Evolutionary conservation across 106 monocot species (phyloP).

Genomic region (Apostasia ramifera): DNA sequence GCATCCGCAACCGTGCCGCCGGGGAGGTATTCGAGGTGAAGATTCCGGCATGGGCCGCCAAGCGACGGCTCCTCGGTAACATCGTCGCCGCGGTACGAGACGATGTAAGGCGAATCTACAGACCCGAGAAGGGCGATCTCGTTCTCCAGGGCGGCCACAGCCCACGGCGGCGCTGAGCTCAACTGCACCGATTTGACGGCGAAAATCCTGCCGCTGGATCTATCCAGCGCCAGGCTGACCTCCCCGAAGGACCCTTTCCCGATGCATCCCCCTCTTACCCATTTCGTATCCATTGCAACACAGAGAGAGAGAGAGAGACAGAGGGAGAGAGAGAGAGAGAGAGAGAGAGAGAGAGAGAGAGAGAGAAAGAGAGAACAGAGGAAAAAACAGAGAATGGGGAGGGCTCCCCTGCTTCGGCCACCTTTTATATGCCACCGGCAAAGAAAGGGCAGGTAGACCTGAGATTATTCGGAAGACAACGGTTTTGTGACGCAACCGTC

Average conservation of each 20-base stretch:
- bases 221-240: slow-evolving; percentile 41
- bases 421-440: neutral
- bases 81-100: slow-evolving; percentile 32
- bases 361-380: neutral
- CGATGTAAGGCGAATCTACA: slow-evolving; percentile 18
- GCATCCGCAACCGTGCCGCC: slow-evolving; percentile 25
- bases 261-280: slow-evolving; percentile 28
- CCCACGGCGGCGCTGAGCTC: neutral
- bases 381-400: neutral
- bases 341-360: neutral
- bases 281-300: slow-evolving; percentile 3
- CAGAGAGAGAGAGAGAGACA: neutral
- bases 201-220: slow-evolving; percentile 17
- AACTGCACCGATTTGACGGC: slow-evolving; percentile 39
- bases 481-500: neutral
- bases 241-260: slow-evolving; percentile 57
- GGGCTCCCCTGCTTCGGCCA: neutral
- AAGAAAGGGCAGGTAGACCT: neutral
- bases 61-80: neutral
- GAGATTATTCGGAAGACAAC: neutral
- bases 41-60: slow-evolving; percentile 7
- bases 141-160: slow-evolving; percentile 20
- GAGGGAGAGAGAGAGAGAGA: neutral
- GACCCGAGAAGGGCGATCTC: slow-evolving; percentile 22
- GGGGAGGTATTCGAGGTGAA: slow-evolving; percentile 32